Base-by-base conservation (phyloP, 306 rosid species). In the Prunus salicina region DNA sequence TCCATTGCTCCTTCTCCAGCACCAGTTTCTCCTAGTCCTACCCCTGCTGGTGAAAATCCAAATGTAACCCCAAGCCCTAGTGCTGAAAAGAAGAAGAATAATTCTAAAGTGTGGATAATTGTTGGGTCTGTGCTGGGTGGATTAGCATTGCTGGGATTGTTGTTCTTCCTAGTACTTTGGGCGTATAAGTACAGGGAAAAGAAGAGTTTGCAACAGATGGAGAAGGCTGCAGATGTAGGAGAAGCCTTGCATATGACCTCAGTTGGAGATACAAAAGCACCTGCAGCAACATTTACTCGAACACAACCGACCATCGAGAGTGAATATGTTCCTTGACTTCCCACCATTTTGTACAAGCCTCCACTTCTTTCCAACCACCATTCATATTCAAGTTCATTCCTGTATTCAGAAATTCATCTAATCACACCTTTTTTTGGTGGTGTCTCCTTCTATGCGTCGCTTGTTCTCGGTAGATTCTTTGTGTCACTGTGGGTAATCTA, bases 291-390 rank as follows among this genome's bases (percentile, higher is more conserved):
- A 1, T 96, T 82, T 69, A 96, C 98, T 14, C 78, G 98, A 76
- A 96, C 99, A 28, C 98, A 93, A 75, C 99, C 99, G 4, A 79
- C 86, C 30, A 95, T 93, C 4, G 99, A 96, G 86, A 92, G 87
- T 30, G 99, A 91, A 85, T 89, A 92, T 63, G 99, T 89, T 49
- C 96, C 96, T 30, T 96, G 86, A 89, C 74, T 55, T 73, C 20
- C 24, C 64, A 65, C 66, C 76, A 79, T 86, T 64, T 80, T 83
- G 86, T 85, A 82, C 87, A 87, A 84, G 83, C 81, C 72, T 80
- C 77, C 63, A 52, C 69, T 72, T 62, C 80, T 38, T 32, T 69
- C 71, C 67, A 14, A 69, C n/a, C 58, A 38, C 69, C 70, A 79
- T 72, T 83, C 87, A 76, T 34, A 84, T 78, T 89, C 84, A 89